Conservation (phyloP, 345 rosid genomes). For the Kandelia obovata region DNA sequence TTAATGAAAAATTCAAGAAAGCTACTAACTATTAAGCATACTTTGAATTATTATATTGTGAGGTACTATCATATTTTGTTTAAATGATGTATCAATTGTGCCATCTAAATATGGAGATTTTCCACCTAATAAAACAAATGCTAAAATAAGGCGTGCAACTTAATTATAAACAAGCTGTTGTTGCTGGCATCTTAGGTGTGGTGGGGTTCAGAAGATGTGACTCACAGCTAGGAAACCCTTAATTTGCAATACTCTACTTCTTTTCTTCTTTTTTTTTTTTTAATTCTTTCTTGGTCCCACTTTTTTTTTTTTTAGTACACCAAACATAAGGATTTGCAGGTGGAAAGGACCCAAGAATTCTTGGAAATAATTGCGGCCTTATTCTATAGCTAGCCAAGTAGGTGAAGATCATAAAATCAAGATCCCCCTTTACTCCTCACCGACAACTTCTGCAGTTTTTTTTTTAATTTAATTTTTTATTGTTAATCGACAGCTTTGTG, state of each 20-base stretch:
- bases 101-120: slow-evolving; percentile 19
- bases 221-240: slow-evolving; percentile 41
- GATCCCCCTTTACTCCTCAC: not conserved
- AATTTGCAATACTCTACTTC: not conserved
- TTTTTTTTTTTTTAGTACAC: too few species aligned
- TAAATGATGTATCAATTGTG: slow-evolving; percentile 8
- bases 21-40: not conserved
- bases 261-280: too few species aligned
- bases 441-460: too few species aligned
- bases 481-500: too few species aligned
- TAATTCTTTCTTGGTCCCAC: too few species aligned
- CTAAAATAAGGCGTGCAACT: slow-evolving; percentile 18
- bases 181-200: slow-evolving; percentile 20
- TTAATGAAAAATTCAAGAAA: not conserved
- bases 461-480: too few species aligned
- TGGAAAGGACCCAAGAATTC: not conserved
- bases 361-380: not conserved
- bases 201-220: slow-evolving; percentile 37
- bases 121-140: slow-evolving; percentile 4
- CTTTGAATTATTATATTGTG: not conserved
- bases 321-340: slow-evolving; percentile 12
- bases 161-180: slow-evolving; percentile 28
- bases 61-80: too few species aligned
- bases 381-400: not conserved
- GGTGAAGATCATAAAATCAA: not conserved